Evolutionary conservation across 805 yeast genomes (phyloP).

Genomic region (Pichia paraexigua): DNA sequence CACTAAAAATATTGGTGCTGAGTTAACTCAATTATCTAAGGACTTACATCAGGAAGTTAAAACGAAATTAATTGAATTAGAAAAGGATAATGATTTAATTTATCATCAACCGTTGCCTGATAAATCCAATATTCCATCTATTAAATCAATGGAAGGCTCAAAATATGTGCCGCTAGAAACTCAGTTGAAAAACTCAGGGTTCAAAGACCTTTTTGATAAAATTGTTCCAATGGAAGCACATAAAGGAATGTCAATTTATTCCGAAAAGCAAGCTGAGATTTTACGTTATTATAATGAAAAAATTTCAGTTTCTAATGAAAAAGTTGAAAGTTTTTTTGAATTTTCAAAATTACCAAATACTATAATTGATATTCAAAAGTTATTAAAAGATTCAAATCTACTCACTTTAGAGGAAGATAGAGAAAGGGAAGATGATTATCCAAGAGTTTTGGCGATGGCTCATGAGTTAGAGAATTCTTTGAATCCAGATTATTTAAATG

Average conservation of each 20-base stretch:
- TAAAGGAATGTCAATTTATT: constrained; percentile 77
- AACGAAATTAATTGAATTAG: constrained; percentile 1
- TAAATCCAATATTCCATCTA: constrained; percentile 48
- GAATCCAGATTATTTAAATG: neutral
- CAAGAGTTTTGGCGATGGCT: constrained; percentile 33
- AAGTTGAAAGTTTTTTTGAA: constrained; percentile 70
- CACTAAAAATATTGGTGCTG: neutral
- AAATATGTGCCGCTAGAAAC: constrained; percentile 49
- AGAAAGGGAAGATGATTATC: constrained; percentile 30
- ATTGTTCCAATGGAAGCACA: constrained; percentile 83
- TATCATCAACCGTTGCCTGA: constrained; percentile 75
- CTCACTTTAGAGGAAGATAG: constrained; percentile 13
- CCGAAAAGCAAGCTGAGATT: constrained; percentile 79
- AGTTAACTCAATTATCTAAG: neutral
- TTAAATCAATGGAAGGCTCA: constrained; percentile 63
- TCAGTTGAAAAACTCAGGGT: constrained; percentile 38
- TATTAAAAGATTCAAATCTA: constrained; percentile 13
- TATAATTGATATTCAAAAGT: constrained; percentile 42
- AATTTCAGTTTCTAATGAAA: constrained; percentile 71
- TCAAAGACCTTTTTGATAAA: constrained; percentile 59
- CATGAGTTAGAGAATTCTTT: constrained; percentile 20
- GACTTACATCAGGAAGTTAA: neutral
- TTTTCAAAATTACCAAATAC: constrained; percentile 69
- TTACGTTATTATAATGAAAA: constrained; percentile 67
- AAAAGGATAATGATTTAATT: constrained; percentile 81